Base-by-base conservation (phyloP, 1,284 basidiomycete genomes). In the Bondarzewia mesenterica region DNA sequence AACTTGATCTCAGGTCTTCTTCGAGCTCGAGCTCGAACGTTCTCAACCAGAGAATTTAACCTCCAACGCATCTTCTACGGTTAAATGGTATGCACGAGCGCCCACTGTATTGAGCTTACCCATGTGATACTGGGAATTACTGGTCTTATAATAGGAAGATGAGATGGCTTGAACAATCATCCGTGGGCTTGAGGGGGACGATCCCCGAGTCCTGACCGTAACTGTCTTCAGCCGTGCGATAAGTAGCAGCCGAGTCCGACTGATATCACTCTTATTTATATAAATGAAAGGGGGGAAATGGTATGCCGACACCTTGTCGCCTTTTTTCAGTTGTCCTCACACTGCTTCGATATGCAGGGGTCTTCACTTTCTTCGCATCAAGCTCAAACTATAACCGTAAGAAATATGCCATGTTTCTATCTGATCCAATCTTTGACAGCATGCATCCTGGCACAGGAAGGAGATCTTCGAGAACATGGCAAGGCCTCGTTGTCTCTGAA, bases 401-500 rank as follows among this genome's bases (percentile, higher is more conserved):
- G 29, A 32, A 3, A 32, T n/a, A n/a, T n/a, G 29, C 29, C 29
- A 32, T n/a, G 29, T 32, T 12, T 32, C 3, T 10, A 10, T 32
- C n/a, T 32, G 29, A n/a, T 32, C 29, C 29, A 10, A 10, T 2
- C n/a, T 10, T n/a, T 32, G 29, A 32, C 29, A n/a, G 6, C 12
- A 32, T 12, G n/a, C 4, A 7, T 12, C 29, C n/a, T 32, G 10
- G 29, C 10, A 32, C 29, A 32, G 29, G 29, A 32, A 12, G 29
- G n/a, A 12, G 10, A 10, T 12, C 10, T 32, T 32, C 29, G 29
- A 12, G 29, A 12, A n/a, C 12, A 7, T 32, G 12, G 29, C 12
- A 32, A 32, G 29, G 29, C 29, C 12, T 10, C 29, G 3, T n/a
- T 32, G 12, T 32, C 29, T 32, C 68, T 75, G 54, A 57, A 72